Percentiles rank a stretch among this genome's conserved stretches.
phyloP scores from a whole-genome alignment of 1,284 basidiomycete genomes.

The Tilletia walkeri region DNA sequence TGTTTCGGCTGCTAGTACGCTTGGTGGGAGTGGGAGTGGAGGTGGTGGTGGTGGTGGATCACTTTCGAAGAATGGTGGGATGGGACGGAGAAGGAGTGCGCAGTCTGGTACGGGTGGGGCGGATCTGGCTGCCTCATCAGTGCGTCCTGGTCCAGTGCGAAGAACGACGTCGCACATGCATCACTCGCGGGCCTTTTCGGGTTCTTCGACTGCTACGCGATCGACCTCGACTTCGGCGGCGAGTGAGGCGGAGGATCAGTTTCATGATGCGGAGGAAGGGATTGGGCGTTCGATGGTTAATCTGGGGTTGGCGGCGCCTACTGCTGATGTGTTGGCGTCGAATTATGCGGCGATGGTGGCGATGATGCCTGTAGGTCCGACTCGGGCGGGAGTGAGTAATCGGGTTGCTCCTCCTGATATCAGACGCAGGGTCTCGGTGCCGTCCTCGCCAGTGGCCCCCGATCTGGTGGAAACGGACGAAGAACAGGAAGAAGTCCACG shows the following conservation, averaged over 20 bases:
- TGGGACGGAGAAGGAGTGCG: background rate
- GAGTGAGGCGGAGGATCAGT: background rate
- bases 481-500: constrained; percentile 4
- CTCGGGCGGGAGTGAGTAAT: too few species aligned
- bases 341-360: too few species aligned
- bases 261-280: constrained; percentile 1
- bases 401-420: too few species aligned
- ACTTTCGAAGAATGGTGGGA: too few species aligned
- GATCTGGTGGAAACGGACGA: background rate
- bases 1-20: background rate
- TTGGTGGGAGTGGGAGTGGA: background rate
- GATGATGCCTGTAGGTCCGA: too few species aligned
- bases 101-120: background rate
- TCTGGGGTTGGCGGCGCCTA: background rate
- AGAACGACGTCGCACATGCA: background rate
- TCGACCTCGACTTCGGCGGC: background rate
- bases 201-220: background rate
- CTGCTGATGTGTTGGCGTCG: too few species aligned
- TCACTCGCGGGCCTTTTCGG: background rate
- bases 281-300: background rate
- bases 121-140: background rate
- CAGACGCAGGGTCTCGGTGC: too few species aligned
- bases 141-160: too few species aligned
- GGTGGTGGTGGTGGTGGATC: background rate
- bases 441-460: background rate